Base-by-base conservation (phyloP, 805 yeast genomes). In the Yarrowia yakushimensis region DNA sequence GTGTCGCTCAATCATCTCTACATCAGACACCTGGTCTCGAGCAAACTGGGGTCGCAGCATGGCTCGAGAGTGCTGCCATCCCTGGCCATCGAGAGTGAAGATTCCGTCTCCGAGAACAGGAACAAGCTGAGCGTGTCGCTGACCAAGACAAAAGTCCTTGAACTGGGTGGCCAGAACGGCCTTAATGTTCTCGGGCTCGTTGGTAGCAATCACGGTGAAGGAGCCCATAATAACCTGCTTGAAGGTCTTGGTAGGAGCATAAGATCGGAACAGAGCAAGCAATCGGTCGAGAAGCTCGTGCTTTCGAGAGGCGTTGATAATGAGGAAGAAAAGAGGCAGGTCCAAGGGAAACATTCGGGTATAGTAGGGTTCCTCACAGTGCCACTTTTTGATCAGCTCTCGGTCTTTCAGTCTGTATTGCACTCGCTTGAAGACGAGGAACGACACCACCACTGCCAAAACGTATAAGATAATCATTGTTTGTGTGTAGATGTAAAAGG, bases 1-100 rank as follows among this genome's bases (percentile, higher is more conserved):
- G 64, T 75, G 77, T 9, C 27, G 45, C n/a, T 67, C 65, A 15
- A 74, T 60, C 42, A 65, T 55, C 6, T 63, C 65, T 1, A 73
- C 65, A 27, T 70, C 71, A 13, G 70, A 65, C 18, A 74, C 69
- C 67, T 73, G 75, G 42, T 70, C 71, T 4, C 72, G 65, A 41
- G 68, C 54, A 65, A 74, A 74, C 65, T 73, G 75, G 4, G 77
- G 77, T 33, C 76, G 68, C 42, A 74, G 67, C 69, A 74, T 62
- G 3, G 73, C 69, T 15, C 77, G 66, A 13, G 76, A 71, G 62
- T 74, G 77, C 52, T 70, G 69, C 78, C 78, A 74, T 27, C 69
- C 71, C 39, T 67, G 67, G 25, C 75, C 75, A 41, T 70, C 70
- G 17, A 71, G 68, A 3, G 76, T 74, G 67, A 74, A 74, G 50